Evolutionary conservation across 768 basidiomycete species (phyloP), one percentile per base, ranked within the genome.

Genomic region (Leucosporidium yakuticum): DNA sequence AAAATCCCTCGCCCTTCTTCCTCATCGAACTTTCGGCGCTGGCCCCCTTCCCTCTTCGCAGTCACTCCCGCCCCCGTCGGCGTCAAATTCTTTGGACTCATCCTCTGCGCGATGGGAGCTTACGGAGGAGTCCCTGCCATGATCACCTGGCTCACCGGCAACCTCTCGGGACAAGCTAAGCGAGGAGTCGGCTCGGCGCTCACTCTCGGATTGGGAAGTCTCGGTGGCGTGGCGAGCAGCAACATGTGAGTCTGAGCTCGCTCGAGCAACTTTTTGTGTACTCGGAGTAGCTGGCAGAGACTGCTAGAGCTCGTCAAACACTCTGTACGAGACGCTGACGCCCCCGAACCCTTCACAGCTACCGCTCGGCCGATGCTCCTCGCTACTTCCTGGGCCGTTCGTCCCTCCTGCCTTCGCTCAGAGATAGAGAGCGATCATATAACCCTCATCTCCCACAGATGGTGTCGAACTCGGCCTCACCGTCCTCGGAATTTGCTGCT

Each of bases 61-160:
- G 60, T 75, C 25, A 55, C 70, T 3, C 65, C 71, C 3, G 67
- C 74, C 0, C 74, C 74, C 7, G 39, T 25, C 27, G 73, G 73
- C 23, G 75, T 75, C 55, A 69, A 69, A 44, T 70, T 66, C 66
- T 65, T 73, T 17, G 71, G 71, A 0, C 65, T 74, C 19, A 70
- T 73, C 75, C 65, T 75, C 25, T 65, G 70, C 48, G 73, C 73
- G 19, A n/a, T 47, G 7, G 75, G 75, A 29, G 60, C 70, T 0
- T 75, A 32, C 57, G 32, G 49, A 9, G 60, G 49, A 21, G 32
- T 61, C 5, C 70, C 67, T 15, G 67, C 68, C 6, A 49, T 62
- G 51, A 68, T 73, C 14, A 68, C 73, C 8, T 75, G 75, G 75
- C 69, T 71, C 27, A 59, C 69, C 17, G 63, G 60, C 65, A 75